Conservation (phyloP, 2,329 filamentous ascomycete species). For the Penicillium rolfsii region DNA sequence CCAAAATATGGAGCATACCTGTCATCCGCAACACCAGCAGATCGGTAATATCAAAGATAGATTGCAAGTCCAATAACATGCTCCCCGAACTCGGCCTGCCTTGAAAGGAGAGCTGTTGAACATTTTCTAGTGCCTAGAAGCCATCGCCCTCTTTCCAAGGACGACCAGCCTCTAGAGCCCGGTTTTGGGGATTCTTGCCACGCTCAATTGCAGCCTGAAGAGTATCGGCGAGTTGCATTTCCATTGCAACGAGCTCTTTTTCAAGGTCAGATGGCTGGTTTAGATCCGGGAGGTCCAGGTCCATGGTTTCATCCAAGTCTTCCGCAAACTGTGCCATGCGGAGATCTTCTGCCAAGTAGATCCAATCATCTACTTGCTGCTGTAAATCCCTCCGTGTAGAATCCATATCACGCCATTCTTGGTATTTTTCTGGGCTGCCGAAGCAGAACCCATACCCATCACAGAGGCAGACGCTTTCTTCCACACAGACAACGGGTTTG, state of each 20-base stretch:
- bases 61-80: background rate
- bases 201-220: conserved; percentile 52
- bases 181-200: conserved; percentile 55
- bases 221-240: conserved; percentile 47
- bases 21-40: background rate
- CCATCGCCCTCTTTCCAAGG: conserved; percentile 60
- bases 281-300: conserved; percentile 12
- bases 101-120: background rate
- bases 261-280: conserved; percentile 38
- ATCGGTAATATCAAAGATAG: background rate
- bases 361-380: conserved; percentile 17
- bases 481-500: conserved; percentile 48
- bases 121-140: conserved; percentile 46
- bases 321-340: conserved; percentile 2
- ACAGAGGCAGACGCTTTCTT: conserved; percentile 63
- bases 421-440: conserved; percentile 22
- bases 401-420: conserved; percentile 15
- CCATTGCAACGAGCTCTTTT: conserved; percentile 49
- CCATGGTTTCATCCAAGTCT: conserved; percentile 17
- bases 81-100: conserved; percentile 1
- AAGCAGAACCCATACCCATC: conserved; percentile 64
- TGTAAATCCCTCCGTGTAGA: conserved; percentile 14
- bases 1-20: background rate
- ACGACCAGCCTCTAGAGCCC: conserved; percentile 58
- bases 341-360: conserved; percentile 15